A percentile compares a stretch with the other conserved stretches of the same genome.
Evolutionary conservation across 2,329 filamentous ascomycete species (phyloP).

Genomic region (Monosporascus sp.): DNA sequence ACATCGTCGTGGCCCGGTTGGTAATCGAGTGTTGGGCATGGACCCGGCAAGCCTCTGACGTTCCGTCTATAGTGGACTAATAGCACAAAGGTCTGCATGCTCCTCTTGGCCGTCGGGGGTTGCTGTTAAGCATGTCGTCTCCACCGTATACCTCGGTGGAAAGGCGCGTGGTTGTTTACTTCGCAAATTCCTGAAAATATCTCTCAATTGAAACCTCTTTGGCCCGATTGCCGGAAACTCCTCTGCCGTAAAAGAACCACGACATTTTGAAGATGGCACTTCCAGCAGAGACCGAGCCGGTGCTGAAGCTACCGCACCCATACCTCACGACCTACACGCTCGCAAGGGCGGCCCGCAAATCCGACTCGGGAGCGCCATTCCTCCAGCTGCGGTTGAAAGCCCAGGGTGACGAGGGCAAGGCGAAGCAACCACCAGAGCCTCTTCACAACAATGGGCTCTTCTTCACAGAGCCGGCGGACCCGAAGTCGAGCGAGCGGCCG

Average conservation of each 20-base stretch:
- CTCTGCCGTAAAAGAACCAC: not conserved
- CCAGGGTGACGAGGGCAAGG: slow-evolving; percentile 21
- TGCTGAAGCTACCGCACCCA: slow-evolving; percentile 46
- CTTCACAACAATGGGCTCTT: slow-evolving; percentile 33
- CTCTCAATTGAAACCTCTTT: slow-evolving; percentile 11
- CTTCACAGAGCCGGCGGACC: slow-evolving; percentile 42
- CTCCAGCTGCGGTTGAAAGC: slow-evolving; percentile 35
- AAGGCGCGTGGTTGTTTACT: not conserved
- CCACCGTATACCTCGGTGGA: not conserved
- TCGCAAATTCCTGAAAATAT: not conserved
- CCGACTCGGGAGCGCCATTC: slow-evolving; percentile 22
- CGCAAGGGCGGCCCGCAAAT: slow-evolving; percentile 26
- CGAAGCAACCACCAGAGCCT: slow-evolving; percentile 25
- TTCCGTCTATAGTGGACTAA: not conserved
- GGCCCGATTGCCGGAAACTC: too few relatives aligned
- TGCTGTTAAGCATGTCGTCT: not conserved
- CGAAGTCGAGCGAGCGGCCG: slow-evolving; percentile 46
- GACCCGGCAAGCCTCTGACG: not conserved
- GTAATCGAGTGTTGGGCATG: not conserved
- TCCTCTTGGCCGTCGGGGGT: not conserved
- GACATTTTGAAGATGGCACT: slow-evolving; percentile 16
- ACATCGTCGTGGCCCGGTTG: slow-evolving; percentile 1
- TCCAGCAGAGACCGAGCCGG: slow-evolving; percentile 27
- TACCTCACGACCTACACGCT: slow-evolving; percentile 43
- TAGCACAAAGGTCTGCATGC: not conserved